Evolutionary conservation across 768 basidiomycete genomes (phyloP).

Genomic region (Leucosporidium creatinivorum): DNA sequence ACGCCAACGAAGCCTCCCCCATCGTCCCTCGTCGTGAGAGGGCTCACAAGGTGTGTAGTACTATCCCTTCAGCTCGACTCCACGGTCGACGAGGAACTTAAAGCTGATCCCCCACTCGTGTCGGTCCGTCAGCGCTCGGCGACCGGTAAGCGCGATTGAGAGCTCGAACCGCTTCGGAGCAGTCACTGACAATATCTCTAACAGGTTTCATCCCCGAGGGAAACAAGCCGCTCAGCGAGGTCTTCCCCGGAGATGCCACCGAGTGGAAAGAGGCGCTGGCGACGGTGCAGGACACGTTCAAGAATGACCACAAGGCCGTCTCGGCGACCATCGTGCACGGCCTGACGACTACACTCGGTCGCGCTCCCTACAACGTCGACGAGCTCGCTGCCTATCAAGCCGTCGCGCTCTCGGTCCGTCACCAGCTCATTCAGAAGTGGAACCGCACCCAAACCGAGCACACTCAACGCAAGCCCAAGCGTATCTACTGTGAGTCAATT

Average conservation of each 20-base stretch:
- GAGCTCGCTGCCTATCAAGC: slow-evolving; percentile 85
- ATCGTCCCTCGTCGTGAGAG: not conserved
- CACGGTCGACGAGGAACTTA: no score
- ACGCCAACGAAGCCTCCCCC: no score
- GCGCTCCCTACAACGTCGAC: slow-evolving; percentile 77
- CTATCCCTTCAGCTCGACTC: no score
- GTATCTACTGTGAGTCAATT: slow-evolving; percentile 57
- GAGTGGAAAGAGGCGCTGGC: slow-evolving; percentile 25
- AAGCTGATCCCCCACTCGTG: no score
- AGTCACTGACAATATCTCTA: rapidly evolving
- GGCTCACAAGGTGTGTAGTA: slow-evolving; percentile 15
- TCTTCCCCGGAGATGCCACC: slow-evolving; percentile 24
- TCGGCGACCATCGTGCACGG: slow-evolving; percentile 16
- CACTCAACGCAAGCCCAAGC: slow-evolving; percentile 42
- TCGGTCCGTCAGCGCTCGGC: slow-evolving; percentile 15
- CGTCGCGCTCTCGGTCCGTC: slow-evolving; percentile 75
- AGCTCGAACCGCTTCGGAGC: not conserved
- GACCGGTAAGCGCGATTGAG: not conserved
- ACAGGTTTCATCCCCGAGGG: slow-evolving; percentile 28
- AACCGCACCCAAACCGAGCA: slow-evolving; percentile 37
- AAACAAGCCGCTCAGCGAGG: slow-evolving; percentile 10
- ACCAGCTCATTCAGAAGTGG: slow-evolving; percentile 53
- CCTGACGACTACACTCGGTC: slow-evolving; percentile 63
- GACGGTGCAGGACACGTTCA: not conserved
- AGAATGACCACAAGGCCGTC: slow-evolving; percentile 10